phyloP scores from a whole-genome alignment of 208 protist genomes.

The Acanthamoeba divionensis region DNA sequence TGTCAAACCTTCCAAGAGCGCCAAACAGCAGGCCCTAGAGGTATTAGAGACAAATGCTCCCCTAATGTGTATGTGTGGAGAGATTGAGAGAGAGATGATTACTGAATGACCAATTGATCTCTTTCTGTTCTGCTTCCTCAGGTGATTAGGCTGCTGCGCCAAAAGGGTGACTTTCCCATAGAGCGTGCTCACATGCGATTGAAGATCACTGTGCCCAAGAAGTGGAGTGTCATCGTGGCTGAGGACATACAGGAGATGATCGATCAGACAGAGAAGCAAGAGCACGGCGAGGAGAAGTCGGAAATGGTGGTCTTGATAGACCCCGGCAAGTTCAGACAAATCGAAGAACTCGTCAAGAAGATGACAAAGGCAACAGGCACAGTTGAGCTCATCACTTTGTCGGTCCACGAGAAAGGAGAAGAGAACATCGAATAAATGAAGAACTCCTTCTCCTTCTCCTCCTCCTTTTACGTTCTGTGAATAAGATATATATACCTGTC shows the following conservation, averaged over 20 bases:
- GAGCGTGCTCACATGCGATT: slow-evolving; percentile 91
- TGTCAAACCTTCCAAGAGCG: slow-evolving; percentile 86
- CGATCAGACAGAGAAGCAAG: slow-evolving; percentile 57
- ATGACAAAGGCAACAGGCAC: slow-evolving; percentile 54
- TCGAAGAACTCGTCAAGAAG: slow-evolving; percentile 65
- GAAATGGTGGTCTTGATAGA: slow-evolving; percentile 73
- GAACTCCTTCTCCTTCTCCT: neutral
- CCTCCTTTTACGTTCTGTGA: neutral
- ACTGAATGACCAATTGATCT: neutral
- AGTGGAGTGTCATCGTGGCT: slow-evolving; percentile 51
- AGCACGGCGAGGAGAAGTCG: slow-evolving; percentile 51
- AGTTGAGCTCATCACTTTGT: slow-evolving; percentile 70
- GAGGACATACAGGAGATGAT: slow-evolving; percentile 1
- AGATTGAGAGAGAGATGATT: neutral
- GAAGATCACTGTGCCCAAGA: slow-evolving; percentile 78
- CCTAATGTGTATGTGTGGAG: too few species aligned
- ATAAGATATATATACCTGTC: neutral
- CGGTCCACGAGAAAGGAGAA: slow-evolving; percentile 72
- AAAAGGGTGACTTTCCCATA: slow-evolving; percentile 86
- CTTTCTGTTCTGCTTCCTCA: slow-evolving; percentile 63
- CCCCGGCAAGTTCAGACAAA: slow-evolving; percentile 65
- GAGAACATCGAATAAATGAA: slow-evolving; percentile 53
- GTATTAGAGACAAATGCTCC: neutral
- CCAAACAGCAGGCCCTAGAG: slow-evolving; percentile 74
- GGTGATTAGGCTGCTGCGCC: slow-evolving; percentile 87